Evolutionary conservation across 768 basidiomycete species (phyloP).

Genomic region (Trametes cinnabarina): DNA sequence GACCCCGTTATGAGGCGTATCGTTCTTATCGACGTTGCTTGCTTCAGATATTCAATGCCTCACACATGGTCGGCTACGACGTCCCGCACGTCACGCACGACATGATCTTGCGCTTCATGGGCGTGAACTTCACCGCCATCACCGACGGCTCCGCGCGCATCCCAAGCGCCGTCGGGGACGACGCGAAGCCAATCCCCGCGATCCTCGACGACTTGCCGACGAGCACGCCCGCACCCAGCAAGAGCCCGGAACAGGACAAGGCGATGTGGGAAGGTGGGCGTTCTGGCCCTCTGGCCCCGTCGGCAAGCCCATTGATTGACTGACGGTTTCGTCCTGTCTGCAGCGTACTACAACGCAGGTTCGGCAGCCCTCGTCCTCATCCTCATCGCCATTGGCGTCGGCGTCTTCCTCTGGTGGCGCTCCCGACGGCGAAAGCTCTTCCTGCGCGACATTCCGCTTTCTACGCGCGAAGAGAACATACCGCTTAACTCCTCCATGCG

Average conservation of each 20-base stretch:
- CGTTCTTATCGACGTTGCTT: neutral
- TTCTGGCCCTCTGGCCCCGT: constrained; percentile 1
- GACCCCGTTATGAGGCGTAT: too few species aligned
- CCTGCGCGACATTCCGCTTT: constrained; percentile 37
- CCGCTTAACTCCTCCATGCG: constrained; percentile 49
- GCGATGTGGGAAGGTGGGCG: constrained; percentile 91
- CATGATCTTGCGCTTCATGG: constrained; percentile 99
- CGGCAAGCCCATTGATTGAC: neutral
- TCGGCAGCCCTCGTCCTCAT: constrained; percentile 84
- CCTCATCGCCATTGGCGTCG: constrained; percentile 65
- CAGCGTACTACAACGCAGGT: constrained; percentile 94
- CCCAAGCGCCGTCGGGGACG: constrained; percentile 74
- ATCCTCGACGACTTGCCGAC: constrained; percentile 41
- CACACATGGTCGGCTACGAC: constrained; percentile 94
- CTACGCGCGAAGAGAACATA: constrained; percentile 63
- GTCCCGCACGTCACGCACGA: constrained; percentile 87
- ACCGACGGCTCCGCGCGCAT: constrained; percentile 78
- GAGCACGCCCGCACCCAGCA: constrained; percentile 41
- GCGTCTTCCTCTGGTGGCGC: constrained; percentile 79
- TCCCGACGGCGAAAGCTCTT: constrained; percentile 44
- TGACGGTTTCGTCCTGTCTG: neutral
- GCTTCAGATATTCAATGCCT: constrained; percentile 82
- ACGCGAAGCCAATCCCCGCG: constrained; percentile 62
- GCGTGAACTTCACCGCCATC: constrained; percentile 80
- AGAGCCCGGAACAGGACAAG: constrained; percentile 74